A percentile compares a stretch with the other conserved stretches of the same genome.
Evolutionary conservation across 2,329 filamentous ascomycete genomes (phyloP).

Genomic region (Metarhizium guizhouense): DNA sequence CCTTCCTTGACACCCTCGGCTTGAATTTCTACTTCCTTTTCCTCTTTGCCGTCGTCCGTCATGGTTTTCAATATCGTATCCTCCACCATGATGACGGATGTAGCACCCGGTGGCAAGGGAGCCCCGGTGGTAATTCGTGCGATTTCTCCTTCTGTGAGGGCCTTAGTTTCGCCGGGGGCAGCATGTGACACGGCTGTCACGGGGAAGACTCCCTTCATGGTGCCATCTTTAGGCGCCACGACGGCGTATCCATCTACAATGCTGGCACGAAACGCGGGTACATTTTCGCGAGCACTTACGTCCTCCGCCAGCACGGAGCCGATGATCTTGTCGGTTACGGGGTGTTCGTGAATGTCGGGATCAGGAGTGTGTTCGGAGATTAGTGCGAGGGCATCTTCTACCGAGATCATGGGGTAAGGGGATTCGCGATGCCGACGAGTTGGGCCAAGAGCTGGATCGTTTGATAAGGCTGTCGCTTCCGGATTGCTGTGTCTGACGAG

Average conservation of each 20-base stretch:
- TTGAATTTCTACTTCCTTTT: constrained; percentile 79
- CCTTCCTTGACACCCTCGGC: constrained; percentile 64
- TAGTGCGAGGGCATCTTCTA: constrained; percentile 67
- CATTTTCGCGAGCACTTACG: constrained; percentile 68
- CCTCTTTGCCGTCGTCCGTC: constrained; percentile 74
- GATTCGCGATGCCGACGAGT: constrained; percentile 71
- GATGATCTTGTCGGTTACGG: constrained; percentile 58
- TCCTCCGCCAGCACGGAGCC: constrained; percentile 77
- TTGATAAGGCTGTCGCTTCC: constrained; percentile 30
- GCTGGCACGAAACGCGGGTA: constrained; percentile 89
- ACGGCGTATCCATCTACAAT: constrained; percentile 96
- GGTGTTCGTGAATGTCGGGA: constrained; percentile 44
- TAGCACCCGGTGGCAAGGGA: constrained; percentile 78
- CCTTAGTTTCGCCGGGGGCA: constrained; percentile 55
- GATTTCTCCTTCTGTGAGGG: constrained; percentile 64
- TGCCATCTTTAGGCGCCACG: constrained; percentile 52
- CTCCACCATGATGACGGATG: constrained; percentile 86
- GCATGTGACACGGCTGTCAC: constrained; percentile 85
- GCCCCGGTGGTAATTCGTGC: constrained; percentile 92
- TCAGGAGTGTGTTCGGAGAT: constrained; percentile 66
- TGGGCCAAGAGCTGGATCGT: constrained; percentile 52
- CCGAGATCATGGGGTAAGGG: constrained; percentile 85
- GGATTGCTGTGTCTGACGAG: constrained; percentile 62
- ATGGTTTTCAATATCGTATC: constrained; percentile 71
- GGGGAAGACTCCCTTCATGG: constrained; percentile 71